These are phyloP conservation scores for Sordariomycetes sp. DNA, from an alignment of 2,329 filamentous ascomycete species.

Conservation along the genomic window DNA sequence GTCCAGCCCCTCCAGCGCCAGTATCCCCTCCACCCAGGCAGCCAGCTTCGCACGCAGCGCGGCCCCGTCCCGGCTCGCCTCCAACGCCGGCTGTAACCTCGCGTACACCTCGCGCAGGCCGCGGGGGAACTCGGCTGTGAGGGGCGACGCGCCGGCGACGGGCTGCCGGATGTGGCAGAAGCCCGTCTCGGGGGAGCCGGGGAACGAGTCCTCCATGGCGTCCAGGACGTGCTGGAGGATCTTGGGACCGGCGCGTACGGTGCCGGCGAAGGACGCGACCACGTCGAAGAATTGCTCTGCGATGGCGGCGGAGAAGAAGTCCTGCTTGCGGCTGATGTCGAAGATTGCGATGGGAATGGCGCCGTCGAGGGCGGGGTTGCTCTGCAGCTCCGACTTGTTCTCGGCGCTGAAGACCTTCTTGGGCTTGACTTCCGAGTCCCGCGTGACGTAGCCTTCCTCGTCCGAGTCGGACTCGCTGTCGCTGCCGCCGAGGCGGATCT, in stretches of 20 bases:
- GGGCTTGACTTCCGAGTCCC: constrained; percentile 22
- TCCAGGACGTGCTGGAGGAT: constrained; percentile 65
- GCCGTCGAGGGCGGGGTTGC: constrained; percentile 77
- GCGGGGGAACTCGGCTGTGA: constrained; percentile 58
- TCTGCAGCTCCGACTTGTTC: constrained; percentile 40
- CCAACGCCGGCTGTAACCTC: constrained; percentile 39
- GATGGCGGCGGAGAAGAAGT: constrained; percentile 51
- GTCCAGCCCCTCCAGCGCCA: constrained; percentile 37
- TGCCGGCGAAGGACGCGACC: constrained; percentile 51
- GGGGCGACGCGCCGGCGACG: constrained; percentile 48
- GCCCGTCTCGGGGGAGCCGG: constrained; percentile 48
- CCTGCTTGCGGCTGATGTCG: constrained; percentile 69
- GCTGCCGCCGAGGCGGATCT: constrained; percentile 24
- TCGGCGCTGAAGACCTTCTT: constrained; percentile 31
- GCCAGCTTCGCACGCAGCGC: constrained; percentile 33
- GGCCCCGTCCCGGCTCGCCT: constrained; percentile 28
- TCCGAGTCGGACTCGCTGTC: constrained; percentile 27
- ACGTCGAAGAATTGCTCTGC: constrained; percentile 71
- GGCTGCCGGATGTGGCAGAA: constrained; percentile 61
- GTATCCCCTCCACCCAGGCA: constrained; percentile 39
- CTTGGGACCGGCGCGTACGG: constrained; percentile 43
- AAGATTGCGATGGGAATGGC: constrained; percentile 90
- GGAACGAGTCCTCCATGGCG: constrained; percentile 44
- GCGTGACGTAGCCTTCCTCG: constrained; percentile 26
- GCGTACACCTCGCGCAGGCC: constrained; percentile 54